Conservation (phyloP, 2,329 filamentous ascomycete species). For the Fusarium sp. region DNA sequence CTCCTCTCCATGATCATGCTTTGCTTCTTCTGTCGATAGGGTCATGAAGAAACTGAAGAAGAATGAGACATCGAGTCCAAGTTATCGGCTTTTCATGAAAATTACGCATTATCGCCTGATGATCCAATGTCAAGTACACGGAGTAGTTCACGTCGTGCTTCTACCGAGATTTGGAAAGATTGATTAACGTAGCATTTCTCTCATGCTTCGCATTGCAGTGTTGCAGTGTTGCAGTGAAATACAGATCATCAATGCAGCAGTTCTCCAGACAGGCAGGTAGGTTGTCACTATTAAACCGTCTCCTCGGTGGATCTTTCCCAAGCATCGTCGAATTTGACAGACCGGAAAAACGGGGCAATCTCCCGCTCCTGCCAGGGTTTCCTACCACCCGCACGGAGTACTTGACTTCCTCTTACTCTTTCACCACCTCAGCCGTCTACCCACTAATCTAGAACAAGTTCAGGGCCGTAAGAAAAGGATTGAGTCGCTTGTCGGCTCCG, state of each 20-base stretch:
- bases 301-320: conserved; percentile 10
- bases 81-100: conserved; percentile 1
- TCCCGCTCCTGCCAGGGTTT: conserved; percentile 32
- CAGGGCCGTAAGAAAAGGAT: not conserved
- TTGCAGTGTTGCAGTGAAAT: not conserved
- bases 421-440: conserved; percentile 4
- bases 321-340: conserved; percentile 33
- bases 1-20: not conserved
- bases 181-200: not conserved
- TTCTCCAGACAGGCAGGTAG: conserved; percentile 9
- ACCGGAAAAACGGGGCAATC: conserved; percentile 29
- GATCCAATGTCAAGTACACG: not conserved
- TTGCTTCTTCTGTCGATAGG: not conserved
- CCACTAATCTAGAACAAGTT: conserved; percentile 4
- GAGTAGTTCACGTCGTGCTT: not conserved
- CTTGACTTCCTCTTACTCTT: conserved; percentile 20
- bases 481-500: conserved; percentile 5
- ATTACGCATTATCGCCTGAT: not conserved
- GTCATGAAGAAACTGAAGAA: not conserved
- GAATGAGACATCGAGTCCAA: not conserved
- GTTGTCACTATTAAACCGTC: conserved; percentile 7
- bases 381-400: not conserved
- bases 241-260: not conserved
- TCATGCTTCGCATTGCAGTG: not conserved
- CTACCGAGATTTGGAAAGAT: not conserved